Conservation (phyloP, 768 basidiomycete genomes). For the Pisolithus marmoratus region DNA sequence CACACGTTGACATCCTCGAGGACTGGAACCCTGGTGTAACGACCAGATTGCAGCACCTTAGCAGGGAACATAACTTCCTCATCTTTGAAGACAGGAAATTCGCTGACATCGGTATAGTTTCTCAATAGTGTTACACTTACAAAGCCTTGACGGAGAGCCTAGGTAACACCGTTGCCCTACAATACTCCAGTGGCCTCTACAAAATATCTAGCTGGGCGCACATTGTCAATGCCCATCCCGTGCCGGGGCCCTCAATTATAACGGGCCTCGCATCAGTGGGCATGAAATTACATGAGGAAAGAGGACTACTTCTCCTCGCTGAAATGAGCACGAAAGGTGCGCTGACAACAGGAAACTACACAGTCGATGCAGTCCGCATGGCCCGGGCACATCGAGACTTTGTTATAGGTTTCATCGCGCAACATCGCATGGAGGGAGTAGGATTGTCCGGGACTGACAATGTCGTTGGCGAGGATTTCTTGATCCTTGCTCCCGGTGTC, state of each 20-base stretch:
- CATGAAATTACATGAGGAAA: constrained; percentile 53
- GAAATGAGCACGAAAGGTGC: constrained; percentile 94
- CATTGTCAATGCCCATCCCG: constrained; percentile 93
- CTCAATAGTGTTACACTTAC: not conserved
- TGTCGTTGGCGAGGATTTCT: constrained; percentile 64
- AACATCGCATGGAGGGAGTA: constrained; percentile 72
- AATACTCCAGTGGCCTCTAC: constrained; percentile 90
- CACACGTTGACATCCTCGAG: constrained; percentile 92
- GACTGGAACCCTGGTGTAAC: constrained; percentile 80
- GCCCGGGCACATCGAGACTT: constrained; percentile 78
- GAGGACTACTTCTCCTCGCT: constrained; percentile 86
- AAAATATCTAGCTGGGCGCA: constrained; percentile 95
- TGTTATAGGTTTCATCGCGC: constrained; percentile 95
- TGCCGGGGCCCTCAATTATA: constrained; percentile 94
- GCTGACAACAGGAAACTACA: constrained; percentile 80
- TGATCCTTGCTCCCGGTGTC: constrained; percentile 91
- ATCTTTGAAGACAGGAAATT: constrained; percentile 99
- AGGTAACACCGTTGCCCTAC: constrained; percentile 96
- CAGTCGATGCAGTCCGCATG: constrained; percentile 79
- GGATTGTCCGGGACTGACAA: constrained; percentile 31
- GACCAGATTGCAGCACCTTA: constrained; percentile 61
- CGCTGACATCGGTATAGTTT: constrained; percentile 84
- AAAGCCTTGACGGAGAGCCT: not conserved
- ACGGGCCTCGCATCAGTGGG: constrained; percentile 87
- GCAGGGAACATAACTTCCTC: constrained; percentile 81